phyloP scores from a whole-genome alignment of 2,329 filamentous ascomycete genomes.

The Aspergillus ibericus region DNA sequence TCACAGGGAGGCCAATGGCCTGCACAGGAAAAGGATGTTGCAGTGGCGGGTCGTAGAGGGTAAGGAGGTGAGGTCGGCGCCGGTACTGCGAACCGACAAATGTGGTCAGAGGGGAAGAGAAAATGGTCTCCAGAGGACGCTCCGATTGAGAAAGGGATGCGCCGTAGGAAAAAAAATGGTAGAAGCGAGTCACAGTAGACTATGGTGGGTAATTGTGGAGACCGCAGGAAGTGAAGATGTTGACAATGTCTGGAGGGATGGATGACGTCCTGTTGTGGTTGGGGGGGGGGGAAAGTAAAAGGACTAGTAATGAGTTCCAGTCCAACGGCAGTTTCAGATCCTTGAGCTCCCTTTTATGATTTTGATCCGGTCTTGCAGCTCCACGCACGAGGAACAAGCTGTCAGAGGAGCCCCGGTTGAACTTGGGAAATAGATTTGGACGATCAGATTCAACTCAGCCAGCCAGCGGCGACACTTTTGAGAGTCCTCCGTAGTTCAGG shows the following conservation, averaged over 20 bases:
- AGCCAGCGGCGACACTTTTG: neutral
- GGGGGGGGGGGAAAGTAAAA: too few relatives aligned
- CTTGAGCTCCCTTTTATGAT: neutral
- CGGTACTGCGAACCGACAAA: neutral
- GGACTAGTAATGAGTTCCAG: neutral
- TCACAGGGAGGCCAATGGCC: slow-evolving; percentile 6
- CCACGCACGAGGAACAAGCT: neutral
- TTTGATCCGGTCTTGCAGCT: neutral
- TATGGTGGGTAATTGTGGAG: neutral
- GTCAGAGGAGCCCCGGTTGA: neutral
- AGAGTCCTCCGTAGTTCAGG: neutral
- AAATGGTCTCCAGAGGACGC: neutral
- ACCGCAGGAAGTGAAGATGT: neutral
- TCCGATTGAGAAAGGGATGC: neutral
- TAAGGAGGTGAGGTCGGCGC: neutral
- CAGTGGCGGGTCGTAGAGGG: neutral
- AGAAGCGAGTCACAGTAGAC: neutral
- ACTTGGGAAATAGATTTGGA: too few relatives aligned
- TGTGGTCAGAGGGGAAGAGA: neutral
- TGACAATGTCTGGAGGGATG: neutral
- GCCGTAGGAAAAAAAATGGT: neutral
- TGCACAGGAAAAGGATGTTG: slow-evolving; percentile 6
- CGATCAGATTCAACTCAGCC: neutral
- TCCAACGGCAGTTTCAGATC: neutral
- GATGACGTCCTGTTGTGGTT: neutral